Base-by-base conservation (phyloP, 148 eudicot genomes). In the Salicornia ramosissima region DNA sequence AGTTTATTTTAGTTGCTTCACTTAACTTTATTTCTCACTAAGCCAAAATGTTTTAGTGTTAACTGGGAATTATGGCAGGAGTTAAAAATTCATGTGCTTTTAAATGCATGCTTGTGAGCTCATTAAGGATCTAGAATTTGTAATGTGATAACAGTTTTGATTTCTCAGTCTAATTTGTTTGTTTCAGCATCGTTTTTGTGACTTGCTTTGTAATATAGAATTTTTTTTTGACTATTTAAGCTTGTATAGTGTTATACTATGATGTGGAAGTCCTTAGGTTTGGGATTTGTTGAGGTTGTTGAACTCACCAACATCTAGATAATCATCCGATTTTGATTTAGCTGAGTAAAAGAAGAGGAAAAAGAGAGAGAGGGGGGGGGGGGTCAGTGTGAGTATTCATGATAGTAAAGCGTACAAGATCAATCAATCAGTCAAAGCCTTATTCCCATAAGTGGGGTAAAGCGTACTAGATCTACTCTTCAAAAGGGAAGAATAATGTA, bases 71-170 rank as follows among this genome's bases (percentile, higher is more conserved):
- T 56, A 33, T 16, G 19, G 25, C 19, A 69, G 36, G 12, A 58
- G 42, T 28, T 73, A 26, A 55, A n/a, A 47, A 65, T 33, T 56
- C 18, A 56, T 10, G 12, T 50, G 30, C 26, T 69, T 64, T 51
- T n/a, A 5, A 16, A n/a, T 49, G 40, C 39, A 19, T 68, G 63
- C 11, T 18, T 47, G 52, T 49, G 42, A 26, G n/a, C 11, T 5
- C 58, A 10, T n/a, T 26, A 51, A 68, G 22, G 34, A 68, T 68
- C 46, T 31, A 25, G 66, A 45, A 56, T 65, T 18, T 56, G 60
- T 15, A 28, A 28, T 12, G 29, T 33, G 29, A 29, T 33, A 74
- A n/a, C 24, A 33, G 11, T 63, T 26, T 31, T 39, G 21, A 15
- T 61, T 52, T 47, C 33, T 12, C 47, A 10, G 13, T n/a, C n/a